These are phyloP conservation scores for Colletotrichum sp. DNA, from an alignment of 2,329 filamentous ascomycete genomes.

Conservation along the genomic window DNA sequence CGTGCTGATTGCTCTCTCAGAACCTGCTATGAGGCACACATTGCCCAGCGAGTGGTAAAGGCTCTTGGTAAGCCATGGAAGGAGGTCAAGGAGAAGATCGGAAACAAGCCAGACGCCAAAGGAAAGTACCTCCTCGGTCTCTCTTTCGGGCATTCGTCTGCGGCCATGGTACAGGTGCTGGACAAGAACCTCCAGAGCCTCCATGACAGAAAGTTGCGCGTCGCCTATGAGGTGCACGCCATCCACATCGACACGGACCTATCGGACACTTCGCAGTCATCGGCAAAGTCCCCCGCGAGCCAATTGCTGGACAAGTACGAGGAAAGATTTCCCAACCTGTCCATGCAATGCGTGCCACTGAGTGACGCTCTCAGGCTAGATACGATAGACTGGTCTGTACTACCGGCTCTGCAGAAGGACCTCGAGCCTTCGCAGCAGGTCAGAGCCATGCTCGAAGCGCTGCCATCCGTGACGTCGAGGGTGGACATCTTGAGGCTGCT, in stretches of 20 bases:
- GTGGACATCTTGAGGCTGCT: constrained; percentile 76
- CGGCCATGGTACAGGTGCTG: constrained; percentile 77
- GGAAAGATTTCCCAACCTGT: constrained; percentile 67
- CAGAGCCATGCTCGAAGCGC: constrained; percentile 57
- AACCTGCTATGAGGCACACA: constrained; percentile 79
- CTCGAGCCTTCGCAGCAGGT: constrained; percentile 48
- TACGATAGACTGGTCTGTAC: constrained; percentile 58
- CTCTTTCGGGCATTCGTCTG: constrained; percentile 83
- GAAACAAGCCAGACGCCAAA: constrained; percentile 31
- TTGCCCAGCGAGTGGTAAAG: constrained; percentile 80
- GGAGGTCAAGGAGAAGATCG: constrained; percentile 38
- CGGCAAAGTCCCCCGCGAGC: constrained; percentile 35
- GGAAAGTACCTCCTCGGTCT: constrained; percentile 74
- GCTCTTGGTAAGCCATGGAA: constrained; percentile 62
- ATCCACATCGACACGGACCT: constrained; percentile 57
- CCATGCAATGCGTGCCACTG: constrained; percentile 68
- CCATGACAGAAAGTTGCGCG: constrained; percentile 64
- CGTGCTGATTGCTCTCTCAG: constrained; percentile 27
- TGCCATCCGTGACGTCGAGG: constrained; percentile 77
- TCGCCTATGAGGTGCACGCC: constrained; percentile 71
- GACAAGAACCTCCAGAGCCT: constrained; percentile 72
- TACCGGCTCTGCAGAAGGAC: constrained; percentile 34
- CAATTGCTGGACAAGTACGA: constrained; percentile 59
- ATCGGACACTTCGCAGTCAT: constrained; percentile 4
- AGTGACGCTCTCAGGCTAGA: constrained; percentile 60